Evolutionary conservation across 1,139 yeast species (phyloP).

Genomic region (Candida gigantensis): DNA sequence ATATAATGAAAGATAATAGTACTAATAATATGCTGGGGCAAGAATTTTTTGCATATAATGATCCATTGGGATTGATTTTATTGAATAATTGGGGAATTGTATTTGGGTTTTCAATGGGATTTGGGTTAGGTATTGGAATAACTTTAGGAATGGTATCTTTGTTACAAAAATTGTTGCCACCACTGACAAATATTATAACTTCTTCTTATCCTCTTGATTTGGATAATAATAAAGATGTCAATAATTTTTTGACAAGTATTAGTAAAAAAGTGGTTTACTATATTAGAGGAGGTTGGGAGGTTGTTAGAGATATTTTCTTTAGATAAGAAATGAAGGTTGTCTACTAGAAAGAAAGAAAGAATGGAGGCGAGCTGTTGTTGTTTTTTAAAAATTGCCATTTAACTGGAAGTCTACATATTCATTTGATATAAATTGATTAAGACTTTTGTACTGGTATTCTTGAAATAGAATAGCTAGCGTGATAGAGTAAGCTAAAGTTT

Average conservation of each 20-base stretch:
- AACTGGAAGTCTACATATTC: no score
- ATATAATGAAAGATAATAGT: not conserved
- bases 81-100: not conserved
- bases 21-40: not conserved
- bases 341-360: no score
- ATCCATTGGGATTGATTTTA: not conserved
- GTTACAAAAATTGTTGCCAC: not conserved
- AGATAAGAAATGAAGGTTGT: no score
- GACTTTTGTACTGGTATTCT: no score
- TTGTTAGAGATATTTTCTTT: not conserved
- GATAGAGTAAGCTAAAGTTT: no score
- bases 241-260: not conserved
- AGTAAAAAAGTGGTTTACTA: not conserved
- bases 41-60: not conserved
- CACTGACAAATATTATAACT: not conserved
- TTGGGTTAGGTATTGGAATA: not conserved
- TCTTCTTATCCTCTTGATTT: not conserved
- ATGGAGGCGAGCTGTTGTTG: no score
- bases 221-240: not conserved
- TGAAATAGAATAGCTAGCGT: no score
- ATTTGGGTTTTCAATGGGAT: constrained; percentile 1
- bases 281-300: not conserved
- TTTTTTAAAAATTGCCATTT: no score
- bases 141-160: not conserved
- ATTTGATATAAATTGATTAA: no score